Conservation (phyloP, 1,284 basidiomycete genomes). For the Cyathus olla region DNA sequence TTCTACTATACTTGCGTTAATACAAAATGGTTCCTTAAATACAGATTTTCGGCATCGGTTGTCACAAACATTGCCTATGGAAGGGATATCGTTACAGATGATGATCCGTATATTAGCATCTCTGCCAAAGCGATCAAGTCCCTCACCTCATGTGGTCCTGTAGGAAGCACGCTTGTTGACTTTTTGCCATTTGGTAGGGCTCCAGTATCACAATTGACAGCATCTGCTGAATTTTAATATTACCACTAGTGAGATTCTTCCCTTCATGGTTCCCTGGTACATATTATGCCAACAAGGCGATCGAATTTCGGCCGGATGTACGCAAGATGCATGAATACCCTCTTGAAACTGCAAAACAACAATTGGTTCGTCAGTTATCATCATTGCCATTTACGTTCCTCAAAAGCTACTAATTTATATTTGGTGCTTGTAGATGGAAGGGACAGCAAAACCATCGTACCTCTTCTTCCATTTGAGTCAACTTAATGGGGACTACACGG, state of each 20-base stretch:
- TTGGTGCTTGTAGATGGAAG: constrained; percentile 23
- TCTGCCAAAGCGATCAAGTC: constrained; percentile 4
- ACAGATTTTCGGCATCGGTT: constrained; percentile 7
- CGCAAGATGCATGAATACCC: constrained; percentile 28
- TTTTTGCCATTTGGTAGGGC: constrained; percentile 22
- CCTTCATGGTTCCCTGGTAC: constrained; percentile 43
- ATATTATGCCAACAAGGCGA: constrained; percentile 28
- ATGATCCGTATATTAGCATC: constrained; percentile 22
- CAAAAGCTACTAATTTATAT: no score
- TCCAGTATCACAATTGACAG: no score
- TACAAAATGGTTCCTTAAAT: no score
- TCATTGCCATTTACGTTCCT: not conserved
- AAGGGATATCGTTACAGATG: constrained; percentile 20
- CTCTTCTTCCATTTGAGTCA: constrained; percentile 26
- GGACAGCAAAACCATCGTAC: constrained; percentile 32
- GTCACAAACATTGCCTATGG: constrained; percentile 26
- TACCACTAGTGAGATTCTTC: constrained; percentile 33
- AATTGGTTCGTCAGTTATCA: not conserved
- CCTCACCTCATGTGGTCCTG: constrained; percentile 12
- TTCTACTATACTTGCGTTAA: constrained; percentile 5
- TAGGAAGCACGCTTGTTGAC: constrained; percentile 25
- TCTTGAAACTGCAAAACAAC: constrained; percentile 27
- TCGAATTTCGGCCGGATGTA: constrained; percentile 7
- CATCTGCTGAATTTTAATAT: no score
- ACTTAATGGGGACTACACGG: not conserved